Evolutionary conservation across 2,329 filamentous ascomycete species (phyloP).

Genomic region (Sporothrix inflata): DNA sequence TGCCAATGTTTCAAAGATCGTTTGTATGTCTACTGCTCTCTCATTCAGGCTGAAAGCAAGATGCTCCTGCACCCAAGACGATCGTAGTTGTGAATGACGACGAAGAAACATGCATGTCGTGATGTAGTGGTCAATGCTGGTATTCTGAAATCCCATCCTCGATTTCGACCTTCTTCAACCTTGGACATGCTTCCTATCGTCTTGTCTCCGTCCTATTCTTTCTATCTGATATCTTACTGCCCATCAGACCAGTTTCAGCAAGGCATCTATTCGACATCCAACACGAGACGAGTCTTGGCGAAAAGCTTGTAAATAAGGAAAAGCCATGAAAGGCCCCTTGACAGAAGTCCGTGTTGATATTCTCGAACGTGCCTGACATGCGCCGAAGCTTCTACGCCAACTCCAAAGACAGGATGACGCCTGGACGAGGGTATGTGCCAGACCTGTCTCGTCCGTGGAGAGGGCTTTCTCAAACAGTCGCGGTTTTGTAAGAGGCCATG

Average conservation of each 20-base stretch:
- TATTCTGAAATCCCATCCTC: neutral
- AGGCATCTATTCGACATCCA: neutral
- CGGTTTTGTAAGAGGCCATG: neutral
- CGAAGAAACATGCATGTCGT: neutral
- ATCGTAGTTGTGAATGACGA: neutral
- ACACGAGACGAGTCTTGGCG: neutral
- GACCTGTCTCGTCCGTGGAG: neutral
- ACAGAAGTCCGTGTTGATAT: neutral
- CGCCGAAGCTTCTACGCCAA: neutral
- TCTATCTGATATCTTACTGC: neutral
- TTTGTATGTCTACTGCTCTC: neutral
- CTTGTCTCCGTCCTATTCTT: neutral
- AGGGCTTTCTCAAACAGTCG: neutral
- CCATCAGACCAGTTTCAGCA: slow-evolving; percentile 10
- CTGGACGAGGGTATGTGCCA: neutral
- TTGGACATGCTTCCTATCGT: too few species aligned
- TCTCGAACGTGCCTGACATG: neutral
- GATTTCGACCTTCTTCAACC: neutral
- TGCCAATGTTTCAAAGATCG: too few species aligned
- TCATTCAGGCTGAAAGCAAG: neutral
- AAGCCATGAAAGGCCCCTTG: too few species aligned
- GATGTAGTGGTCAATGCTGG: neutral
- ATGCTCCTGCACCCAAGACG: neutral
- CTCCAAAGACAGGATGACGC: neutral
- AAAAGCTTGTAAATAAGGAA: neutral